Conservation (phyloP, 352 stramenopile species). For the Phytophthora pisi region DNA sequence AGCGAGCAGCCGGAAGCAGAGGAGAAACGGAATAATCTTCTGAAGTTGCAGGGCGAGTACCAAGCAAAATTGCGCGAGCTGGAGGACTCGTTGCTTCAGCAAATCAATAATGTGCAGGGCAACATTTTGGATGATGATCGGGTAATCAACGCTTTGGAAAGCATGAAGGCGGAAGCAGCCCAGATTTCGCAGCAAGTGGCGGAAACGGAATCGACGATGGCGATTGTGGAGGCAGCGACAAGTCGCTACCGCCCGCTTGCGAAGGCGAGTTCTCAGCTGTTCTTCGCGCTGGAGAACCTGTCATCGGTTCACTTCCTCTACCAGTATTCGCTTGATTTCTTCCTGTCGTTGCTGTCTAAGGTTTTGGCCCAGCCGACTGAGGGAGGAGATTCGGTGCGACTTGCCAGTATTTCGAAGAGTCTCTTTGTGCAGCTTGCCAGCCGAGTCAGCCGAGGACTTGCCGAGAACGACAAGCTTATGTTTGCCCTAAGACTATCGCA, state of each 20-base stretch:
- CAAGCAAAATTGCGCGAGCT: constrained; percentile 96
- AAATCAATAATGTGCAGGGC: constrained; percentile 98
- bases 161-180: constrained; percentile 97
- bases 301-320: constrained; percentile 98
- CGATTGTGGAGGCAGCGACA: constrained; percentile 89
- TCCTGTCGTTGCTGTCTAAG: constrained; percentile 95
- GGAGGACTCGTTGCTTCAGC: constrained; percentile 98
- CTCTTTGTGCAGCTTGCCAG: constrained; percentile 94
- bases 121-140: constrained; percentile 99
- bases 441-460: constrained; percentile 94
- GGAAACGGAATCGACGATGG: constrained; percentile 85
- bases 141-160: constrained; percentile 98
- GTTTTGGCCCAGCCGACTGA: constrained; percentile 77
- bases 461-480: constrained; percentile 98
- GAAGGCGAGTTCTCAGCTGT: constrained; percentile 85
- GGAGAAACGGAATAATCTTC: constrained; percentile 93
- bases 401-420: constrained; percentile 70
- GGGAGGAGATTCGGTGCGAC: constrained; percentile 39
- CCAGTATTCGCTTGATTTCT: constrained; percentile 98
- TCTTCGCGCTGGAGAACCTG: constrained; percentile 94
- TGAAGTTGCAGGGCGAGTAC: constrained; percentile 99
- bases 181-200: constrained; percentile 94
- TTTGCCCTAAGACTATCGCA: constrained; percentile 96
- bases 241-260: constrained; percentile 96
- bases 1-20: constrained; percentile 98